A percentile compares a stretch with the other conserved stretches of the same genome.
These are phyloP conservation scores for Inonotus hispidus DNA, from an alignment of 1,284 basidiomycete genomes.

Conservation along the genomic window DNA sequence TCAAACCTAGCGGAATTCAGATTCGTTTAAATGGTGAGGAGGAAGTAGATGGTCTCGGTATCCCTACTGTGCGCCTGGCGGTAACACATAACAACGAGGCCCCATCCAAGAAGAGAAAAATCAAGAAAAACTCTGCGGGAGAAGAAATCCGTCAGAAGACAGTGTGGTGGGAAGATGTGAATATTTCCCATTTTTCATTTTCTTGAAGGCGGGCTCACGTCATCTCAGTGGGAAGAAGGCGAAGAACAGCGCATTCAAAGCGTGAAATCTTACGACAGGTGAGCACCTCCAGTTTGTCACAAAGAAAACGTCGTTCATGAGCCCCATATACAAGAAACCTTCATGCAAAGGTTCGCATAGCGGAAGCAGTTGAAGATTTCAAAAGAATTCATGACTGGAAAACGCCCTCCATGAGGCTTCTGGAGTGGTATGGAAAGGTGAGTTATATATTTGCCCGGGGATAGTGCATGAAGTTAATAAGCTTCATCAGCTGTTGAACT, in stretches of 20 bases:
- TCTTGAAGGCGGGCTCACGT: background rate
- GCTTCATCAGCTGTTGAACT: conserved; percentile 47
- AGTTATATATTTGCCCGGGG: conserved; percentile 10
- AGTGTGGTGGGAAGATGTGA: conserved; percentile 51
- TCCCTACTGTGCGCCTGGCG: conserved; percentile 55
- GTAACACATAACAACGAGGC: conserved; percentile 41
- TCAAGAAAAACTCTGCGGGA: conserved; percentile 23
- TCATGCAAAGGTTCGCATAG: conserved; percentile 46
- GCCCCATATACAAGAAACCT: conserved; percentile 30
- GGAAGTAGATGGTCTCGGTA: conserved; percentile 56
- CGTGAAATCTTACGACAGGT: conserved; percentile 38
- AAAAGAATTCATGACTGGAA: conserved; percentile 50
- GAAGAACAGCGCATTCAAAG: conserved; percentile 35
- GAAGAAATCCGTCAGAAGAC: conserved; percentile 28
- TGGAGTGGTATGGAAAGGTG: conserved; percentile 59
- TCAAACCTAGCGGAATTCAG: conserved; percentile 55
- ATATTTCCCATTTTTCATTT: background rate
- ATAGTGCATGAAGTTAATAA: background rate
- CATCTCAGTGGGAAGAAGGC: conserved; percentile 44
- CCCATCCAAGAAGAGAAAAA: conserved; percentile 42
- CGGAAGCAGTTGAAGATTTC: conserved; percentile 53
- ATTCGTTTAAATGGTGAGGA: conserved; percentile 37
- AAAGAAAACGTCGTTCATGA: background rate
- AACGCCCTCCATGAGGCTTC: conserved; percentile 34
- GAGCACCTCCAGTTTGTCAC: conserved; percentile 21